phyloP scores from a whole-genome alignment of 1,284 basidiomycete species.

The Tilletia walkeri region DNA sequence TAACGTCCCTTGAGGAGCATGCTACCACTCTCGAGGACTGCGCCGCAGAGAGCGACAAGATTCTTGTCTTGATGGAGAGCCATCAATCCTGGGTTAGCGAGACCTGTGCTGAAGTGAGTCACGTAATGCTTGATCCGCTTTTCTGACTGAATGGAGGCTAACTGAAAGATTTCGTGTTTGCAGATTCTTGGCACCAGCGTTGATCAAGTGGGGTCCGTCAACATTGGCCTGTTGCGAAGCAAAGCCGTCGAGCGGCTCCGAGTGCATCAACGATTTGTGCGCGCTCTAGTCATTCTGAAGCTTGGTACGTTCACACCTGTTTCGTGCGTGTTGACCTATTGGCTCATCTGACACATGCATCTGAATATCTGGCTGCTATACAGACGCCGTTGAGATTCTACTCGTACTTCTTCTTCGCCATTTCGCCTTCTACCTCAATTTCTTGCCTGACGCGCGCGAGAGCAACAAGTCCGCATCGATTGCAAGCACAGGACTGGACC shows the following conservation, averaged over 20 bases:
- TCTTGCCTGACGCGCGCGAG: conserved; percentile 30
- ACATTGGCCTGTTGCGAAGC: conserved; percentile 29
- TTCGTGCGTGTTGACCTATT: conserved; percentile 23
- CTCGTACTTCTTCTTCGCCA: conserved; percentile 83
- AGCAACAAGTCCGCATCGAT: conserved; percentile 14
- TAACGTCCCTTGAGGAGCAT: conserved; percentile 66
- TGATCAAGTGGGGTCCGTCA: conserved; percentile 23
- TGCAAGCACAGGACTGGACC: conserved; percentile 26
- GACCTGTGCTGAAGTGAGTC: conserved; percentile 62
- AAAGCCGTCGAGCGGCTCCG: conserved; percentile 64
- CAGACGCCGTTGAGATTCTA: conserved; percentile 77
- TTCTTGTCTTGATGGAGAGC: conserved; percentile 71
- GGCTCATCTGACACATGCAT: too few species aligned
- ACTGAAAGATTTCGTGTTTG: not conserved
- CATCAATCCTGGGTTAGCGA: conserved; percentile 70
- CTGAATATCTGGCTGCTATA: conserved; percentile 33
- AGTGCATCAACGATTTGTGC: conserved; percentile 62
- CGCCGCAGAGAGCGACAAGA: conserved; percentile 68
- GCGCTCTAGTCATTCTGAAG: conserved; percentile 61
- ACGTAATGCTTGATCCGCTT: too few species aligned
- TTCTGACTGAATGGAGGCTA: not conserved
- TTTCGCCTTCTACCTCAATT: conserved; percentile 62
- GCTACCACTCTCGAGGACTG: conserved; percentile 65
- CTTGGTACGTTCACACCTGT: conserved; percentile 60
- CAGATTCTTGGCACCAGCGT: conserved; percentile 37